Percentiles rank a stretch among this genome's conserved stretches.
Evolutionary conservation across 495 filamentous ascomycete genomes (phyloP).

Genomic region (Aspergillus steynii): DNA sequence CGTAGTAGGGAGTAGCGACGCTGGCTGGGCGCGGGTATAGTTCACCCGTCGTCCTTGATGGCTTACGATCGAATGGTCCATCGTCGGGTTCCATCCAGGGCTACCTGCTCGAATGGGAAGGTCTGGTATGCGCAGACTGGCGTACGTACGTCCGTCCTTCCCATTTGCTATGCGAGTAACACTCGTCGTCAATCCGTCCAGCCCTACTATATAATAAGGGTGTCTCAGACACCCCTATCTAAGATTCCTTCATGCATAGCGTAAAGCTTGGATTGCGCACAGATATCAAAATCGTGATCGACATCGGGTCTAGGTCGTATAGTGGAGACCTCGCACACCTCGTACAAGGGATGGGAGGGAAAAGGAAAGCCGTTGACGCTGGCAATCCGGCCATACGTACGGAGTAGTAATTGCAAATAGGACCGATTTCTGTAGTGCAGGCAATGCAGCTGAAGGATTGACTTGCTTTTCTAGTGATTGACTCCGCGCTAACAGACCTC

Average conservation of each 20-base stretch:
- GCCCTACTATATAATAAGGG: constrained; percentile 5
- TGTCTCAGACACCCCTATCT: constrained; percentile 4
- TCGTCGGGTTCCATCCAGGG: neutral
- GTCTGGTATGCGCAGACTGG: neutral
- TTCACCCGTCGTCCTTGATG: neutral
- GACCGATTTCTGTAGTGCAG: neutral
- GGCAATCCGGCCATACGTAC: neutral
- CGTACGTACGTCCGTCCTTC: neutral
- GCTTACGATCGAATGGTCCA: neutral
- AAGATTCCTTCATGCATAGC: constrained; percentile 11
- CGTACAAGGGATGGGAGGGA: constrained; percentile 1
- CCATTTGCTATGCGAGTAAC: neutral
- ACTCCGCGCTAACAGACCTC: too few species aligned
- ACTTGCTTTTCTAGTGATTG: too few species aligned
- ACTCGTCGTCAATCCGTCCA: constrained; percentile 7
- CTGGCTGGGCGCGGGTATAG: neutral
- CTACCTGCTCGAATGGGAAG: neutral
- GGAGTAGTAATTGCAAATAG: neutral
- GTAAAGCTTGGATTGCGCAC: constrained; percentile 22
- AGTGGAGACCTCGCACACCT: neutral
- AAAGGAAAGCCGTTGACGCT: neutral
- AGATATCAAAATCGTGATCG: constrained; percentile 18
- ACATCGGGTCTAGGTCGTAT: constrained; percentile 4
- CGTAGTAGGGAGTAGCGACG: neutral
- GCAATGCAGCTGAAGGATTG: neutral